Percentiles rank a stretch among this genome's conserved stretches.
Evolutionary conservation across 768 basidiomycete species (phyloP).

Genomic region (Macrolepiota albuminosa): DNA sequence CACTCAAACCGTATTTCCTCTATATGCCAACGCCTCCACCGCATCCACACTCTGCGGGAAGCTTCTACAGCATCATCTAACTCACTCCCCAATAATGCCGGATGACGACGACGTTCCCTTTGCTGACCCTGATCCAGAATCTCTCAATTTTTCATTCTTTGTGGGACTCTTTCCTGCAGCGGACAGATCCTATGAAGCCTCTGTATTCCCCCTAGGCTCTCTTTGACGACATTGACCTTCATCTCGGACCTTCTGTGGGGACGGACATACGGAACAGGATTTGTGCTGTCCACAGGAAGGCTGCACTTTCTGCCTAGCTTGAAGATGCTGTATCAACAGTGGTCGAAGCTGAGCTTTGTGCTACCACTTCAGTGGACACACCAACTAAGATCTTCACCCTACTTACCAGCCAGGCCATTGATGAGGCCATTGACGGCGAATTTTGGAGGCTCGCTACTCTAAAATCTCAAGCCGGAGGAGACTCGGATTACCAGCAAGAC

Average conservation of each 20-base stretch:
- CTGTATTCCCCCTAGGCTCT: conserved; percentile 88
- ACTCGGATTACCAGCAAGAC: too few relatives aligned
- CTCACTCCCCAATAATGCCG: conserved; percentile 61
- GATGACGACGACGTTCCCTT: conserved; percentile 71
- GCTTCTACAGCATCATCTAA: conserved; percentile 73
- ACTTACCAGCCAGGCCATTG: conserved; percentile 82
- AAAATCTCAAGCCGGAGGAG: conserved; percentile 52
- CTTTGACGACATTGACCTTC: conserved; percentile 79
- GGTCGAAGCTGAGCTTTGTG: conserved; percentile 64
- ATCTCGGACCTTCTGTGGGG: conserved; percentile 47
- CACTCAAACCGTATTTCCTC: conserved; percentile 43
- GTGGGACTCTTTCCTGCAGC: conserved; percentile 62
- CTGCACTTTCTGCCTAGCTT: conserved; percentile 82
- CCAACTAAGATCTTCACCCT: conserved; percentile 64
- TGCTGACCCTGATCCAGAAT: conserved; percentile 51
- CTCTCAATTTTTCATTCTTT: conserved; percentile 78
- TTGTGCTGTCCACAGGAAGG: conserved; percentile 62
- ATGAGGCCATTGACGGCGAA: conserved; percentile 65
- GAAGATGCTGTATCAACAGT: conserved; percentile 62
- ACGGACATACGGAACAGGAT: conserved; percentile 63
- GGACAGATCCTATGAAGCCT: conserved; percentile 71
- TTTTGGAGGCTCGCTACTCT: conserved; percentile 86
- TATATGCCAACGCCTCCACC: conserved; percentile 29
- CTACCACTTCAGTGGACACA: conserved; percentile 32
- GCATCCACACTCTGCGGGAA: conserved; percentile 44